Base-by-base conservation (phyloP, 768 basidiomycete species). In the Crepidotus variabilis region DNA sequence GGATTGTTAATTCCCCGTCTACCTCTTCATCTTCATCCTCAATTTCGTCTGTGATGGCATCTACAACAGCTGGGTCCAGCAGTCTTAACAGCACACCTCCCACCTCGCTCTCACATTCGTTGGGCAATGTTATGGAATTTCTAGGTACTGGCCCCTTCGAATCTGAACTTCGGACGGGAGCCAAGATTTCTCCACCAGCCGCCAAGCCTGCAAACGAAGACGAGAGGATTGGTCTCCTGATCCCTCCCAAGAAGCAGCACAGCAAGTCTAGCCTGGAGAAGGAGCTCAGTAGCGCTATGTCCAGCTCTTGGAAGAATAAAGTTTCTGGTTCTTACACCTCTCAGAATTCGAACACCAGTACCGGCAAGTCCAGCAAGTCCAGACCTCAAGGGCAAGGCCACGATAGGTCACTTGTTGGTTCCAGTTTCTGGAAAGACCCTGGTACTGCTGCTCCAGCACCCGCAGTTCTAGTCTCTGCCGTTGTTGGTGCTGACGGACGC, bases 1-100 rank as follows among this genome's bases (percentile, higher is more conserved):
- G 54, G 50, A 56, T 60, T 18, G 48, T 64, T 14, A 69, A 70
- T 50, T 69, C 72, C 7, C 72, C 79, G 11, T 78, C 80, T 21
- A 72, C 78, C 2, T 76, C 79, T 0, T 85, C 84, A 0, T 84
- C 82, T 0, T 79, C 82, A 7, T 78, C 81, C 4, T 83, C 81
- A 0, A 69, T 80, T 50, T 76, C 76, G 10, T 82, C 79, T 13
- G 74, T 73, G 16, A 60, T 71, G 50, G 72, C 63, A 0, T 74
- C 72, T 6, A 70, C 73, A 18, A 66, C 69, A 21, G 68, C 69
- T 43, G 73, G 72, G 10, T 74, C 78, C 7, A 72, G 71, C 57
- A 79, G 78, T 56, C 69, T 74, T 14, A 69, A 77, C 57, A 83
- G 81, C 63, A 85, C 81, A 9, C 84, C 83, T 4, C 82, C 81